Evolutionary conservation across 2,329 filamentous ascomycete species (phyloP).

Genomic region (Bipolaris oryzae): DNA sequence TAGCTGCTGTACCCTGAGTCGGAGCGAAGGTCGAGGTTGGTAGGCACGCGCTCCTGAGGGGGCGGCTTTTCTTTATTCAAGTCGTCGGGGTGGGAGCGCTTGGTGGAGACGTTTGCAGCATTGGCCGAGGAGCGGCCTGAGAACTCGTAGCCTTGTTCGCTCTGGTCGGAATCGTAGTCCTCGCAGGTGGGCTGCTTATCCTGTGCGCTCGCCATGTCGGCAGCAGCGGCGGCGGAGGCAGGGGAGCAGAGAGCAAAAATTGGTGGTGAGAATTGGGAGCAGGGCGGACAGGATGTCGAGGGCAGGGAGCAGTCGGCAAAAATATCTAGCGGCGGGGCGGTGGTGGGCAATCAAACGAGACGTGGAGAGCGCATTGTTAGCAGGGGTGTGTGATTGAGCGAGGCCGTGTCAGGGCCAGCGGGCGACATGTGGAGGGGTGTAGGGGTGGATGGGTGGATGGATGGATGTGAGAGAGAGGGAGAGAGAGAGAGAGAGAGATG

Average conservation of each 20-base stretch:
- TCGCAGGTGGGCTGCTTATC: constrained; percentile 40
- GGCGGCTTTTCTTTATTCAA: constrained; percentile 42
- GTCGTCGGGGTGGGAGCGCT: constrained; percentile 52
- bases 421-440: neutral
- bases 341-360: constrained; percentile 24
- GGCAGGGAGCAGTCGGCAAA: constrained; percentile 18
- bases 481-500: neutral
- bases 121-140: constrained; percentile 52
- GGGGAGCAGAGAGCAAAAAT: neutral
- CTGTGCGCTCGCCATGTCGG: constrained; percentile 29
- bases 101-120: constrained; percentile 59
- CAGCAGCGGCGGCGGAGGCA: constrained; percentile 5
- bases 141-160: constrained; percentile 35
- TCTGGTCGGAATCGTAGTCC: constrained; percentile 52
- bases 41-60: constrained; percentile 27
- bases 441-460: constrained; percentile 3
- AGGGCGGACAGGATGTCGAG: constrained; percentile 12
- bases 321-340: constrained; percentile 31
- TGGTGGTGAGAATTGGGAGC: constrained; percentile 10
- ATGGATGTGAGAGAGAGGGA: constrained; percentile 1
- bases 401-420: constrained; percentile 22
- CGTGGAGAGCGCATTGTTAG: constrained; percentile 22
- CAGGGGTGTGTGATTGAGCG: constrained; percentile 5
- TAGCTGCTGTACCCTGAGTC: constrained; percentile 69
- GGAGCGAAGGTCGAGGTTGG: constrained; percentile 58